These are phyloP conservation scores for Nicotiana otophora DNA, from an alignment of 257 asterid genomes.

Conservation along the genomic window DNA sequence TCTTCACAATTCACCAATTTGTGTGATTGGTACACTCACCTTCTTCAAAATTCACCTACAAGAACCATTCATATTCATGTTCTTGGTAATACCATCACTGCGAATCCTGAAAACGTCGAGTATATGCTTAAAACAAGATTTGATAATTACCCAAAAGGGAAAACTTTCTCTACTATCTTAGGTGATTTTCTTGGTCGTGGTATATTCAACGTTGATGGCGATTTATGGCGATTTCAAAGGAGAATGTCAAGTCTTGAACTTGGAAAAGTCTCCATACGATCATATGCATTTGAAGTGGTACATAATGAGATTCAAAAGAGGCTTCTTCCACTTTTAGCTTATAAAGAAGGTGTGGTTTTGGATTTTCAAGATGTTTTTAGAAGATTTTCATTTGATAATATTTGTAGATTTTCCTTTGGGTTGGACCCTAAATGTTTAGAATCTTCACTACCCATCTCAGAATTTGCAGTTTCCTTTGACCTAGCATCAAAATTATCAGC, in stretches of 20 bases:
- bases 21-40: slow-evolving; percentile 74
- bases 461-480: slow-evolving; percentile 36
- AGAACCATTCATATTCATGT: slow-evolving; percentile 59
- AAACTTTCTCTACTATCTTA: slow-evolving; percentile 36
- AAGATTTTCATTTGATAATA: slow-evolving; percentile 37
- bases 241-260: slow-evolving; percentile 39
- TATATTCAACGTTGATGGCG: slow-evolving; percentile 47
- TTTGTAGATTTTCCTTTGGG: slow-evolving; percentile 45
- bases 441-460: slow-evolving; percentile 26
- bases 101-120: slow-evolving; percentile 37
- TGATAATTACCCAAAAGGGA: slow-evolving; percentile 39
- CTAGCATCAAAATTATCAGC: slow-evolving; percentile 41
- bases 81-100: slow-evolving; percentile 47
- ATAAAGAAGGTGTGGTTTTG: neutral
- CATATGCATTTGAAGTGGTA: slow-evolving; percentile 34
- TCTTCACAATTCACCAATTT: slow-evolving; percentile 34
- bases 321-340: slow-evolving; percentile 28
- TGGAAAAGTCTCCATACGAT: slow-evolving; percentile 21
- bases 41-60: slow-evolving; percentile 49
- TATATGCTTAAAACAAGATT: slow-evolving; percentile 38
- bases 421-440: slow-evolving; percentile 43
- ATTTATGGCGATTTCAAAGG: slow-evolving; percentile 36
- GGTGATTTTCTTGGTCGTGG: slow-evolving; percentile 47
- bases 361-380: slow-evolving; percentile 42
- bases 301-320: slow-evolving; percentile 32